Conservation (phyloP, 164 flowering plant genomes). For the Magnolia kwangsiensis region DNA sequence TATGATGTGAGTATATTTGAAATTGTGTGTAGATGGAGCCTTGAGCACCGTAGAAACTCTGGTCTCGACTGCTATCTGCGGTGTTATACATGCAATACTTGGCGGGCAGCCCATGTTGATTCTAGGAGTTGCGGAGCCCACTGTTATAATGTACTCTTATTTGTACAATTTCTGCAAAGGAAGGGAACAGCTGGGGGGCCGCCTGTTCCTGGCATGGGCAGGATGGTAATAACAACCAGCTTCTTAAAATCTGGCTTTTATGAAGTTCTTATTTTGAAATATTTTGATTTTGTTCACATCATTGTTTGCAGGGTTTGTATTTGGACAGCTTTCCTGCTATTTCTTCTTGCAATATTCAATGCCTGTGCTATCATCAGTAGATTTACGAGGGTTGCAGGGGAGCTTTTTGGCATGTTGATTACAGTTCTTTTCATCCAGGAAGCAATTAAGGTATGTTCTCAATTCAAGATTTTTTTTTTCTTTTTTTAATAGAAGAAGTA, state of each 20-base stretch:
- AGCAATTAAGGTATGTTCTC: conserved; percentile 41
- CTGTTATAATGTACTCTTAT: conserved; percentile 59
- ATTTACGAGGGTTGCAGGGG: conserved; percentile 66
- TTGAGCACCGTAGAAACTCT: conserved; percentile 58
- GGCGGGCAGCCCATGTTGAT: conserved; percentile 67
- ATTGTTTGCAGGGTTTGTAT: conserved; percentile 44
- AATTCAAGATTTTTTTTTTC: background rate
- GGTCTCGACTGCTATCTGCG: conserved; percentile 63
- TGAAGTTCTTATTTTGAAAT: too few relatives aligned
- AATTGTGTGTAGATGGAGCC: conserved; percentile 39
- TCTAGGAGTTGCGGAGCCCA: conserved; percentile 67
- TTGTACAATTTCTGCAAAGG: conserved; percentile 43
- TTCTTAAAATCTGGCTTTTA: background rate
- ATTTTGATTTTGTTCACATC: background rate
- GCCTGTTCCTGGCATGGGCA: conserved; percentile 55
- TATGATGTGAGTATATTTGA: background rate
- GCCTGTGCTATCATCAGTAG: conserved; percentile 42
- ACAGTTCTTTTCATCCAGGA: conserved; percentile 51
- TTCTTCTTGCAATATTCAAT: conserved; percentile 53
- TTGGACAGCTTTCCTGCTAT: conserved; percentile 53
- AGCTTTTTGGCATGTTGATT: conserved; percentile 60
- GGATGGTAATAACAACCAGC: conserved; percentile 42
- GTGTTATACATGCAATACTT: conserved; percentile 51
- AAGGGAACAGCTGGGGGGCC: conserved; percentile 30
- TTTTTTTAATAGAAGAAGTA: too few relatives aligned